These are phyloP conservation scores for Globisporangium nodosum DNA, from an alignment of 352 stramenopile species.

Conservation along the genomic window DNA sequence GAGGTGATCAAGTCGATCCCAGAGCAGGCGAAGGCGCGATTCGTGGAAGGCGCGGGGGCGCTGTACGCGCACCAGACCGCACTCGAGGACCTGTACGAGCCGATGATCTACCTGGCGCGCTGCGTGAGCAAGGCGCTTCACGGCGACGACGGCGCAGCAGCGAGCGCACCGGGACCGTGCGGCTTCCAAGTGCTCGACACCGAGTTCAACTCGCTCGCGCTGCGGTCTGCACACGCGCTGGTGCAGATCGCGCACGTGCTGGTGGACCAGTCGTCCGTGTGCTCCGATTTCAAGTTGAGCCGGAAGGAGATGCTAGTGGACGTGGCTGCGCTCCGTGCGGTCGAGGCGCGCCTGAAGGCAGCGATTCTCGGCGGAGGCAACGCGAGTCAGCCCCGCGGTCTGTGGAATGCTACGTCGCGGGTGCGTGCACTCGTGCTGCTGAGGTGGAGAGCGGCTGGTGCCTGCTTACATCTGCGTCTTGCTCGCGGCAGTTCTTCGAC, in stretches of 20 bases:
- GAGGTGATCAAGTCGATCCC: constrained; percentile 43
- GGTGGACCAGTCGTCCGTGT: constrained; percentile 52
- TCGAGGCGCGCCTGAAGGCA: constrained; percentile 23
- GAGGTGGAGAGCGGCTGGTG: neutral
- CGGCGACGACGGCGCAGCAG: neutral
- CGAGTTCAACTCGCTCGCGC: constrained; percentile 78
- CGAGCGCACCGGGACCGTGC: neutral
- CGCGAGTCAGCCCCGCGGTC: constrained; percentile 10
- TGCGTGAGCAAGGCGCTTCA: constrained; percentile 10
- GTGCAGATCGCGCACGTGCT: constrained; percentile 64
- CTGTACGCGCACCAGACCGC: constrained; percentile 26
- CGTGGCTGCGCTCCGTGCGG: constrained; percentile 22
- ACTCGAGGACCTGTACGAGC: constrained; percentile 67
- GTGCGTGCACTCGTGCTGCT: constrained; percentile 10
- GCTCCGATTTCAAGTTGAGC: constrained; percentile 37
- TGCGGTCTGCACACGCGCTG: constrained; percentile 54
- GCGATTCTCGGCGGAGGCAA: constrained; percentile 40
- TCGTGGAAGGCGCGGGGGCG: constrained; percentile 29
- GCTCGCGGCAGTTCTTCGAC: constrained; percentile 40
- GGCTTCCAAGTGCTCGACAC: constrained; percentile 59
- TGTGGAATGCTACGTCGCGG: constrained; percentile 62
- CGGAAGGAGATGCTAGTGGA: constrained; percentile 39
- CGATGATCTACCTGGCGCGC: constrained; percentile 71
- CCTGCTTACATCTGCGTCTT: neutral
- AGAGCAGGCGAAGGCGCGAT: constrained; percentile 37